Conservation (phyloP, 164 flowering plant genomes). For the Magnolia sinica region DNA sequence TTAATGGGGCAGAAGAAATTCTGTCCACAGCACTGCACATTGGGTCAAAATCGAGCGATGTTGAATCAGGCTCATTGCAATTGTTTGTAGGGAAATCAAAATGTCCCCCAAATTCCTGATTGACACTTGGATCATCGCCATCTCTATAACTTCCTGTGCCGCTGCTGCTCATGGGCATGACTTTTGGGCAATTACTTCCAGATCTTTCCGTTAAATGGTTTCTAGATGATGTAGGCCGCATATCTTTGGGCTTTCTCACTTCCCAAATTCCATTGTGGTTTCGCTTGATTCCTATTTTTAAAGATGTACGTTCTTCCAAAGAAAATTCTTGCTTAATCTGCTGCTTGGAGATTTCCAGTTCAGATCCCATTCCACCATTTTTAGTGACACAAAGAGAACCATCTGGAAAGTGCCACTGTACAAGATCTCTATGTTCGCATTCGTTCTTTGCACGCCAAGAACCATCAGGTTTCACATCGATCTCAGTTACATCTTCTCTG, state of each 20-base stretch:
- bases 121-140: conserved; percentile 84
- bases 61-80: conserved; percentile 67
- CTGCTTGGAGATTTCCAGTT: conserved; percentile 40
- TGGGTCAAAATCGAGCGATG: conserved; percentile 49
- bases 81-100: conserved; percentile 56
- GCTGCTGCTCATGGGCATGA: conserved; percentile 77
- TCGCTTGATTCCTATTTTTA: conserved; percentile 68
- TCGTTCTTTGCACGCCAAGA: conserved; percentile 90
- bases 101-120: conserved; percentile 68
- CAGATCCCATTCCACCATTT: conserved; percentile 36
- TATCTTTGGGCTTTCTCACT: conserved; percentile 69
- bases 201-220: conserved; percentile 34
- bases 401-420: conserved; percentile 75
- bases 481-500: conserved; percentile 86
- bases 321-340: conserved; percentile 61
- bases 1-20: conserved; percentile 34
- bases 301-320: conserved; percentile 46
- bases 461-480: conserved; percentile 94
- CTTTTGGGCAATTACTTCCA: conserved; percentile 33
- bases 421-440: conserved; percentile 59
- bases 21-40: conserved; percentile 34
- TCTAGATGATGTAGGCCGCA: conserved; percentile 40
- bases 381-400: conserved; percentile 49
- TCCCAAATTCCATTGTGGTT: conserved; percentile 75
- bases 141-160: conserved; percentile 82